These are phyloP conservation scores for Alternaria sp. DNA, from an alignment of 2,329 filamentous ascomycete species.

Conservation along the genomic window DNA sequence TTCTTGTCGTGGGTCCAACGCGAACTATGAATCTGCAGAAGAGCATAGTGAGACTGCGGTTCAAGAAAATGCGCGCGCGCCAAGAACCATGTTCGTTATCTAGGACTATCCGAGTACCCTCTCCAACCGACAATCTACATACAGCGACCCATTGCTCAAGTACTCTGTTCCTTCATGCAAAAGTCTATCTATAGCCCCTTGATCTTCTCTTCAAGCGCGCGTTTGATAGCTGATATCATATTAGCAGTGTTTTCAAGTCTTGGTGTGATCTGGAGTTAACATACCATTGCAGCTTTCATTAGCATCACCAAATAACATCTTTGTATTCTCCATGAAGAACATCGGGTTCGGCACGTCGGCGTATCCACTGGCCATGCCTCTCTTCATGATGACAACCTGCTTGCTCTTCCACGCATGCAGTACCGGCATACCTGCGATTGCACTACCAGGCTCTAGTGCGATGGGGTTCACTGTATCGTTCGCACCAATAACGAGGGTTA, in stretches of 20 bases:
- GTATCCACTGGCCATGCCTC: constrained; percentile 87
- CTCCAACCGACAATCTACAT: background rate
- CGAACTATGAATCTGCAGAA: background rate
- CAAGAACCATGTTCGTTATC: background rate
- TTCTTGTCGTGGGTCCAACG: background rate
- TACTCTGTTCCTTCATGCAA: background rate
- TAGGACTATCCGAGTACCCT: background rate
- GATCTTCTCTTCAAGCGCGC: constrained; percentile 47
- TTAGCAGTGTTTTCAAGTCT: constrained; percentile 19
- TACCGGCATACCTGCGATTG: constrained; percentile 92
- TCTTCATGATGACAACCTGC: constrained; percentile 92
- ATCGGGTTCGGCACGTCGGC: constrained; percentile 92
- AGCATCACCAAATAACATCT: constrained; percentile 92
- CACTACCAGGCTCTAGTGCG: constrained; percentile 80
- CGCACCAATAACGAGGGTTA: constrained; percentile 88
- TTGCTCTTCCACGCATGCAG: constrained; percentile 94
- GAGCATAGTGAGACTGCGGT: too few relatives aligned
- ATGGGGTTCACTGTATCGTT: constrained; percentile 95
- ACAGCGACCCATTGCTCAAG: background rate
- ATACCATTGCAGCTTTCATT: constrained; percentile 78
- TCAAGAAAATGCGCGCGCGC: background rate
- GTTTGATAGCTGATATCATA: constrained; percentile 44
- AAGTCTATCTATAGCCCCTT: constrained; percentile 31
- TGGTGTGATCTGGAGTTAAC: constrained; percentile 2
- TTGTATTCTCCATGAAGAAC: constrained; percentile 89